These are phyloP conservation scores for Microdochium nivale DNA, from an alignment of 2,329 filamentous ascomycete species.

Conservation along the genomic window DNA sequence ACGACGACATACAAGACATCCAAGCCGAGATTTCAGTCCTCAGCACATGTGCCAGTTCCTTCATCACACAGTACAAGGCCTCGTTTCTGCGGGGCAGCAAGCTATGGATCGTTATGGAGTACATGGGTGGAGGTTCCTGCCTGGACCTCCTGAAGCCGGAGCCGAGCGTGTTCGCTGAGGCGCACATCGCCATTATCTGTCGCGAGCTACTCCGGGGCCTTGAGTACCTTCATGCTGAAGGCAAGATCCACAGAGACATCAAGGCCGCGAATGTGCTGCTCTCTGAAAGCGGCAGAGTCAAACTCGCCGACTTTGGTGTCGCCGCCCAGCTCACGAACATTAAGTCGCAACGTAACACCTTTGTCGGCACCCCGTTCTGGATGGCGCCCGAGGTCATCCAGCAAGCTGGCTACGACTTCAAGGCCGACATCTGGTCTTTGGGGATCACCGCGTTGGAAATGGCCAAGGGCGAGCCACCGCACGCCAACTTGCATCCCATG, in stretches of 20 bases:
- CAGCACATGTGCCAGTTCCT: conserved; percentile 88
- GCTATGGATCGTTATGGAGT: conserved; percentile 99
- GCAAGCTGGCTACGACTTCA: conserved; percentile 75
- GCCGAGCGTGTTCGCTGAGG: conserved; percentile 63
- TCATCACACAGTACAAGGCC: conserved; percentile 91
- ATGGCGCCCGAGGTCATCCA: conserved; percentile 95
- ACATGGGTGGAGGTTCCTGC: conserved; percentile 87
- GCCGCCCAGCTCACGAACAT: conserved; percentile 95
- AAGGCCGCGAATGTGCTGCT: conserved; percentile 97
- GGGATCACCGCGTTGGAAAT: conserved; percentile 90
- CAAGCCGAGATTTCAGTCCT: conserved; percentile 94
- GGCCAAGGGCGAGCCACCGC: conserved; percentile 79
- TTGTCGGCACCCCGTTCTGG: conserved; percentile 96
- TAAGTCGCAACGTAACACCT: conserved; percentile 94
- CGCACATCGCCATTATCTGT: conserved; percentile 89
- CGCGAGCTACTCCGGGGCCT: conserved; percentile 83
- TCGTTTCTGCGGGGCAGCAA: conserved; percentile 96
- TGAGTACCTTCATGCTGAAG: conserved; percentile 87
- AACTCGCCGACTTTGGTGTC: conserved; percentile 93
- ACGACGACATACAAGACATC: conserved; percentile 97
- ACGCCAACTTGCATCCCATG: conserved; percentile 83
- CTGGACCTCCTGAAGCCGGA: conserved; percentile 89
- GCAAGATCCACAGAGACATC: conserved; percentile 94
- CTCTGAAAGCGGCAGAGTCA: conserved; percentile 79
- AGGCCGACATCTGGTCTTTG: conserved; percentile 88